Conservation (phyloP, 1,284 basidiomycete species). For the Naganishia albida region DNA sequence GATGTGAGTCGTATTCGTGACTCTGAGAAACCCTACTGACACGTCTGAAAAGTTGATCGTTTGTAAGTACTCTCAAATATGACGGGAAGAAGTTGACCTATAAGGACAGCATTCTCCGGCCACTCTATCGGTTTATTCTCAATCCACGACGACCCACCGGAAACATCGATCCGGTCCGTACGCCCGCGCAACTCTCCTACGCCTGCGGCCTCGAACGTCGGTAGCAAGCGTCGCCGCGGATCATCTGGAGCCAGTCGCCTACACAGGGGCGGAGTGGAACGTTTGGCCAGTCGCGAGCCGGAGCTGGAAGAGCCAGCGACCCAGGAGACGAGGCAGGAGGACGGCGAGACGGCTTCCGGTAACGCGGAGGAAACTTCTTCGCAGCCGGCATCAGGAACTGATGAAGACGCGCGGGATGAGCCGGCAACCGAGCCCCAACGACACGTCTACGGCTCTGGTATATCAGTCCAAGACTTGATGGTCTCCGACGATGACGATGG, state of each 20-base stretch:
- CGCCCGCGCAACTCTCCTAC: slow-evolving; percentile 12
- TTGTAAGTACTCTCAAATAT: slow-evolving; percentile 1
- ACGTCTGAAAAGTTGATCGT: slow-evolving; percentile 41
- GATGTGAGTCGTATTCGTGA: slow-evolving; percentile 61
- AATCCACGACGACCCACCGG: slow-evolving; percentile 62
- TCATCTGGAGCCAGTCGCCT: slow-evolving; percentile 13
- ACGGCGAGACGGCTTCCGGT: not conserved
- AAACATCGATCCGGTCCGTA: slow-evolving; percentile 40
- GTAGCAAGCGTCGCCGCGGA: slow-evolving; percentile 9
- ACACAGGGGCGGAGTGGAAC: not conserved
- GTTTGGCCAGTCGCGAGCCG: too few relatives aligned
- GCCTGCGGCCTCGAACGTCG: not conserved
- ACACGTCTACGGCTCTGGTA: slow-evolving; percentile 1
- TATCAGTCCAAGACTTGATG: slow-evolving; percentile 4
- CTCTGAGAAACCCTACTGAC: slow-evolving; percentile 37
- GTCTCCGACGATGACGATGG: slow-evolving; percentile 14
- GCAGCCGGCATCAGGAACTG: not conserved
- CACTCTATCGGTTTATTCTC: slow-evolving; percentile 82
- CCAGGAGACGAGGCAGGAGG: not conserved
- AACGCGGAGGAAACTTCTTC: not conserved
- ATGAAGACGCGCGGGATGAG: not conserved
- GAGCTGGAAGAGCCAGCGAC: not conserved
- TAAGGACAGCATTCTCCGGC: slow-evolving; percentile 65
- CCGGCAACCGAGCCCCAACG: not conserved
- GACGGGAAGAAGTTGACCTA: not conserved